Percentiles rank a stretch among this genome's conserved stretches.
Evolutionary conservation across 192 early-diverging fungal species (phyloP).

Genomic region (Cetraspora pellucida): DNA sequence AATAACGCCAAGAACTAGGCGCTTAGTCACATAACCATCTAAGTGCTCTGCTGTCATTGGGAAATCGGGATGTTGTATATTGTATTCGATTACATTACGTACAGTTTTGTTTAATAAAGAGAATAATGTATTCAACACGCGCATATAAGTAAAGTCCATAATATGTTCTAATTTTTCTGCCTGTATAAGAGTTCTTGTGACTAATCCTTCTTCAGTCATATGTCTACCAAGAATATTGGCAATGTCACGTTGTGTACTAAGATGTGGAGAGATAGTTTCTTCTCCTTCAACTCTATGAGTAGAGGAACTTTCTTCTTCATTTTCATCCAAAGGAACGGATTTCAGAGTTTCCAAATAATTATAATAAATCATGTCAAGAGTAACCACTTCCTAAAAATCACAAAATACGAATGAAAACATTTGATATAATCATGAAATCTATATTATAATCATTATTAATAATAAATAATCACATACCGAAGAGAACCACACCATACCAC

Average conservation of each 20-base stretch:
- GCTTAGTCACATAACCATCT: constrained; percentile 79
- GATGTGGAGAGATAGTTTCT: constrained; percentile 56
- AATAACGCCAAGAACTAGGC: constrained; percentile 78
- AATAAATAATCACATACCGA: background rate
- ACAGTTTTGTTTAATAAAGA: constrained; percentile 89
- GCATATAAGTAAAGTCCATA: constrained; percentile 94
- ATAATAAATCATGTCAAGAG: constrained; percentile 72
- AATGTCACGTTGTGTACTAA: constrained; percentile 76
- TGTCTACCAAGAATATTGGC: constrained; percentile 72
- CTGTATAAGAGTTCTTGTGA: constrained; percentile 69
- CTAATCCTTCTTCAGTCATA: constrained; percentile 75
- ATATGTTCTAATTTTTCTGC: constrained; percentile 84
- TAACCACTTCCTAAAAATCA: constrained; percentile 79
- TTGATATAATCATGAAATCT: too few species aligned
- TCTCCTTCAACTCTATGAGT: constrained; percentile 46
- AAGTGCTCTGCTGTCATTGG: constrained; percentile 79
- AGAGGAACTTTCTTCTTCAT: constrained; percentile 67
- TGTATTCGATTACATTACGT: constrained; percentile 84
- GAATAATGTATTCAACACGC: constrained; percentile 85
- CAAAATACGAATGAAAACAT: too few species aligned
- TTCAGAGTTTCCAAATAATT: constrained; percentile 84
- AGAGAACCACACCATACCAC: constrained; percentile 99
- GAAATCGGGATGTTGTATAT: constrained; percentile 92
- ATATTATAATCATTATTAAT: too few species aligned
- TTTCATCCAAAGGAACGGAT: constrained; percentile 75